Evolutionary conservation across 1,284 basidiomycete species (phyloP), one percentile per base, ranked within the genome.

Genomic region (Pyrrhoderma lamaoense): DNA sequence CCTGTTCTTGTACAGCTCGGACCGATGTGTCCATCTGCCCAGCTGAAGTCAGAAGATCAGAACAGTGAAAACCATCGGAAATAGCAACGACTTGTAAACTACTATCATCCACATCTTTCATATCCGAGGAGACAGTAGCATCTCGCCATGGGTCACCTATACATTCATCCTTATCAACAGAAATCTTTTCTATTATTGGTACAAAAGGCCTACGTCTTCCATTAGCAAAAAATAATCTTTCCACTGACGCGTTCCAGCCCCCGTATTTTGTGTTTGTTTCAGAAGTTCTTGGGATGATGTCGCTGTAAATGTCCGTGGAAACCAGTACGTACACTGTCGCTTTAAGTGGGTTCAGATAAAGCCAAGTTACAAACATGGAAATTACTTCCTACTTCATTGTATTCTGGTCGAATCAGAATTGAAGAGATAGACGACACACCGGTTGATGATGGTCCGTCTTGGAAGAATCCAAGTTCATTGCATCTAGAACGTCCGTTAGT

Each of bases 141-240:
- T 82, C 80, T 53, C 75, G 73, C 84, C 83, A 87, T n/a, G 83
- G 82, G 60, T 86, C 84, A 45, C 79, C 82, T 31, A 31, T 31
- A 31, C 11, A n/a, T 82, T 35, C 37, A 0, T 44, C 38, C 39
- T 40, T 21, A 13, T n/a, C 35, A 45, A 38, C 19, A 52, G 57
- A 39, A 55, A 52, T 21, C 49, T 2, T 53, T 45, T 19, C 39
- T 40, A n/a, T 53, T 53, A 34, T 49, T 59, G 45, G 22, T 58
- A 19, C 49, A 42, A 2, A 43, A 22, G 13, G 71, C 80, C 54
- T 58, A 84, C 83, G 76, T 40, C 70, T 64, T 39, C 82, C 82
- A 51, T 82, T 86, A 18, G 79, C 80, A 58, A 84, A 83, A 72
- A 87, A 84, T 0, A 88, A 65, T 18, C 74, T 71, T 47, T 78